Percentiles rank a stretch among this genome's conserved stretches.
These are phyloP conservation scores for Lathyrus sativus DNA, from an alignment of 306 rosid species.

Conservation along the genomic window DNA sequence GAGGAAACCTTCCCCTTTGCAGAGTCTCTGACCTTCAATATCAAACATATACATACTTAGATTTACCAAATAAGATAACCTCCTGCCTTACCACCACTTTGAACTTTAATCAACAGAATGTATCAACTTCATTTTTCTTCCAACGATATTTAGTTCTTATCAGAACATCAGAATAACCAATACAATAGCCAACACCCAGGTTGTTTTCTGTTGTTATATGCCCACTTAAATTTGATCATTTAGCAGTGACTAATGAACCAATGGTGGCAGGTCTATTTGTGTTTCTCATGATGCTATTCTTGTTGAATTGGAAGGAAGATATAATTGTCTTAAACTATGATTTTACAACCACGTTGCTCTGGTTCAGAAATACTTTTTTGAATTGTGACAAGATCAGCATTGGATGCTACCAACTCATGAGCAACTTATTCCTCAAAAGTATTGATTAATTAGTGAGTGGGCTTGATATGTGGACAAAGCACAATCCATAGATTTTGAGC, in stretches of 20 bases:
- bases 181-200: too few species aligned
- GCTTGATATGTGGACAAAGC: neutral
- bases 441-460: neutral
- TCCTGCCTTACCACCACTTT: neutral
- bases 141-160: slow-evolving; percentile 10
- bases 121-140: slow-evolving; percentile 13
- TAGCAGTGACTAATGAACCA: slow-evolving; percentile 4
- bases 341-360: neutral
- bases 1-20: slow-evolving; percentile 70
- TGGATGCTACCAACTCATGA: neutral
- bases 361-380: neutral
- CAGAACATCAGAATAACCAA: neutral
- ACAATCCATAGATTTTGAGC: neutral
- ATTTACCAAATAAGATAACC: slow-evolving; percentile 18
- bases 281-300: neutral
- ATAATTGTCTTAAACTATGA: neutral
- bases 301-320: slow-evolving; percentile 16
- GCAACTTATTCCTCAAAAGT: neutral
- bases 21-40: slow-evolving; percentile 56
- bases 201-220: slow-evolving; percentile 2
- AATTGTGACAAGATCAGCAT: neutral
- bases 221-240: slow-evolving; percentile 17
- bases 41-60: slow-evolving; percentile 34
- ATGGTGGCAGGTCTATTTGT: slow-evolving; percentile 14
- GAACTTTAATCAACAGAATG: slow-evolving; percentile 17